phyloP scores from a whole-genome alignment of 306 rosid genomes.

The Gastrolobium bilobum region DNA sequence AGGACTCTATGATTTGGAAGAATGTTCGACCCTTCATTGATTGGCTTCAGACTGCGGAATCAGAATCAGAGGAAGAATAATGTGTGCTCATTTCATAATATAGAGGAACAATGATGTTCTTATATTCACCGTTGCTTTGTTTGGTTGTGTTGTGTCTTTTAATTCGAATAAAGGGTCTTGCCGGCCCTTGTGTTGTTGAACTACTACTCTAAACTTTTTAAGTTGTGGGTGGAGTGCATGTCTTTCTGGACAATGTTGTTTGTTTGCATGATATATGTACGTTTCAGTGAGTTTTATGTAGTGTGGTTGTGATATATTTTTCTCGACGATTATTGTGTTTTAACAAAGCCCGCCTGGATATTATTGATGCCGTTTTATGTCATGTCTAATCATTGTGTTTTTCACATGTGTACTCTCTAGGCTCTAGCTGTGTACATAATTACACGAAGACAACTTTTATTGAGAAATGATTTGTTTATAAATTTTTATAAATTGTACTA shows the following conservation, averaged over 20 bases:
- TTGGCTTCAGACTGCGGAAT: constrained; percentile 71
- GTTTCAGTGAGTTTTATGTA: neutral
- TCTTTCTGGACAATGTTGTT: neutral
- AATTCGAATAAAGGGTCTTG: constrained; percentile 49
- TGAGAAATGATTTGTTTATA: no score
- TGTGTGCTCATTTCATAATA: neutral
- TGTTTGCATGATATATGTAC: neutral
- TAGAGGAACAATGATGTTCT: neutral
- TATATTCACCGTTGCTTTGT: neutral
- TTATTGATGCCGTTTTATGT: neutral
- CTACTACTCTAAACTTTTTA: neutral
- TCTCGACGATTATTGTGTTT: neutral
- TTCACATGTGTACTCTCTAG: no score
- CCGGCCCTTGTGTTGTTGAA: constrained; percentile 29
- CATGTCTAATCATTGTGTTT: neutral
- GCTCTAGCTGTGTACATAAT: no score
- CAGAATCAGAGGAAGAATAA: constrained; percentile 63
- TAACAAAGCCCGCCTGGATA: neutral
- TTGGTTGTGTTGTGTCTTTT: constrained; percentile 28
- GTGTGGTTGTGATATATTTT: neutral
- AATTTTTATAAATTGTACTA: no score
- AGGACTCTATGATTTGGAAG: constrained; percentile 63
- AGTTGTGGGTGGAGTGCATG: neutral
- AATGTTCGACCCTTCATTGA: constrained; percentile 61
- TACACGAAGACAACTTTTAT: no score